Evolutionary conservation across 2,329 filamentous ascomycete genomes (phyloP).

Genomic region (Macroventuria anomochaeta): DNA sequence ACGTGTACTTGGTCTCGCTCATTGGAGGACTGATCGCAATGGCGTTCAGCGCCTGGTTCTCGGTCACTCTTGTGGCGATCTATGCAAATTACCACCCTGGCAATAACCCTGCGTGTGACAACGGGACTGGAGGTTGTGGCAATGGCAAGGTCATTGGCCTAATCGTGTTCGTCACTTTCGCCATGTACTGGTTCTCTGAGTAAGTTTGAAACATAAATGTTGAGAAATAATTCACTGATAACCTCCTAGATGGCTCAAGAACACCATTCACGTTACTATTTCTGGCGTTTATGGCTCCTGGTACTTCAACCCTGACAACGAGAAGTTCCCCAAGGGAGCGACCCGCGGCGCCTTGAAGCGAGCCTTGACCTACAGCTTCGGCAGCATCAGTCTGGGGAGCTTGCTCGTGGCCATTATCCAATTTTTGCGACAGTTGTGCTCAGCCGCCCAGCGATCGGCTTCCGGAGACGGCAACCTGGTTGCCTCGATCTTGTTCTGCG

Average conservation of each 20-base stretch:
- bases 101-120: constrained; percentile 62
- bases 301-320: constrained; percentile 65
- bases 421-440: constrained; percentile 80
- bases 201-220: constrained; percentile 20
- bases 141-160: constrained; percentile 81
- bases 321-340: constrained; percentile 72
- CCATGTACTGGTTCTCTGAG: constrained; percentile 92
- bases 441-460: constrained; percentile 72
- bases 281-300: constrained; percentile 90
- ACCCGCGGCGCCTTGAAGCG: constrained; percentile 85
- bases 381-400: constrained; percentile 86
- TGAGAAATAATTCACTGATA: constrained; percentile 37
- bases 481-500: constrained; percentile 71
- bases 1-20: constrained; percentile 86
- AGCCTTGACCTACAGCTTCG: constrained; percentile 88
- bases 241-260: constrained; percentile 73
- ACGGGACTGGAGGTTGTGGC: constrained; percentile 69
- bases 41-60: constrained; percentile 83
- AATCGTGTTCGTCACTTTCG: constrained; percentile 86
- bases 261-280: constrained; percentile 86
- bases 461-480: constrained; percentile 72
- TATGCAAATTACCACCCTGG: constrained; percentile 83
- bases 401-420: constrained; percentile 88
- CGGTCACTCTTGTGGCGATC: constrained; percentile 82
- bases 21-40: constrained; percentile 79